Evolutionary conservation across 257 asterid species (phyloP), one percentile per base, ranked within the genome.

Genomic region (Paraleonurus japonicus): DNA sequence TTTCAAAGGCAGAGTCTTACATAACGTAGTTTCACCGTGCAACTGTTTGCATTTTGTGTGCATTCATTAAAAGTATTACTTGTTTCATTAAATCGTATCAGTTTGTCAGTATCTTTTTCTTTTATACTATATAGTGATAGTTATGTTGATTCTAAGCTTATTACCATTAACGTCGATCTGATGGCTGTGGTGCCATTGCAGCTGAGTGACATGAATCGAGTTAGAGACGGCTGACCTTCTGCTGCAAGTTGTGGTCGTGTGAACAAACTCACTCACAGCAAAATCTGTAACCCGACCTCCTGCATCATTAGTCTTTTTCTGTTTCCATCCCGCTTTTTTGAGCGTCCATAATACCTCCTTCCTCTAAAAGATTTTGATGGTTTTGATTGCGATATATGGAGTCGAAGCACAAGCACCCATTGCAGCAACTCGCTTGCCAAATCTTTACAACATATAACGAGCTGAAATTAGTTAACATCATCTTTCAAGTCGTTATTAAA

Each of bases 331-430:
- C 81, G 76, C 65, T 85, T 90, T 75, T 79, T 83, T 33, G 73
- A 72, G 43, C 77, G 92, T 16, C 70, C 78, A 66, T 53, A 77
- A 37, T 75, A 77, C 73, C 76, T 85, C 69, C 74, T 70, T 32
- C 60, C 60, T 74, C 70, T 83, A 39, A 76, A 54, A 27, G 78
- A 17, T 27, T 81, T 82, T 11, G 80, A 37, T 8, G 75, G 84
- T 37, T n/a, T 70, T 79, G n/a, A 28, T 69, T 0, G 82, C 80
- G 39, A 71, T 57, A 62, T 73, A 58, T 28, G 89, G 96, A 41
- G 89, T 76, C 23, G 97, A 90, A 45, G 71, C 82, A 83, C 97
- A 90, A 57, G 83, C 92, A 81, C 97, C 97, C 97, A 90, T 90
- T 70, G 17, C 35, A 48, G 65, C 50, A 71, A 68, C 67, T 66